Conservation (phyloP, 2,329 filamentous ascomycete species). For the Lachnellula hyalina region DNA sequence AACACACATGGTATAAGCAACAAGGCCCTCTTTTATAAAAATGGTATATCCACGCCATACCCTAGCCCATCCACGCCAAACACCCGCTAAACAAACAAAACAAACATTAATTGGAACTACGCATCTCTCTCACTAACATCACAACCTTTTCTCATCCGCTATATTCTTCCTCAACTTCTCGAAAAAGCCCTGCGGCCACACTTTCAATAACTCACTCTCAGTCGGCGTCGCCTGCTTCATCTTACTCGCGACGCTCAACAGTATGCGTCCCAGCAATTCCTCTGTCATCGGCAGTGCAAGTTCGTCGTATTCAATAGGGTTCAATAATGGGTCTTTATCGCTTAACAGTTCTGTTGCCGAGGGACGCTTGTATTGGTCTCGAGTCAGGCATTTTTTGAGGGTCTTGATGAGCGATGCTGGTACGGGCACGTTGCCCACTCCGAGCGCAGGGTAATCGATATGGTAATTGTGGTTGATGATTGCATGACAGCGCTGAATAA, state of each 20-base stretch:
- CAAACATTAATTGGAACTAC: neutral
- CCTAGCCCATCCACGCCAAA: neutral
- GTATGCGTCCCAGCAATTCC: conserved; percentile 55
- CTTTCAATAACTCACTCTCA: conserved; percentile 48
- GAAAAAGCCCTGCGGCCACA: conserved; percentile 60
- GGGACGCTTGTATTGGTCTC: conserved; percentile 57
- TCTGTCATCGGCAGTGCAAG: conserved; percentile 55
- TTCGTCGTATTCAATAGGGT: conserved; percentile 51
- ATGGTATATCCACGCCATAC: neutral
- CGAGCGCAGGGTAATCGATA: conserved; percentile 67
- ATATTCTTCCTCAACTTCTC: conserved; percentile 42
- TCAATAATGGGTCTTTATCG: conserved; percentile 56
- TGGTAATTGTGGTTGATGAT: conserved; percentile 73
- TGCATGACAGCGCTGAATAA: conserved; percentile 78
- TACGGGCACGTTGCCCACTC: conserved; percentile 59
- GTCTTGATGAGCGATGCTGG: conserved; percentile 55
- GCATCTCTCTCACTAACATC: neutral
- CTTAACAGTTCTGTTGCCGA: conserved; percentile 58
- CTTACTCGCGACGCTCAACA: conserved; percentile 56
- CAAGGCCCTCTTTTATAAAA: neutral
- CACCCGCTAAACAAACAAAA: neutral
- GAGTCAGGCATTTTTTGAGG: conserved; percentile 56
- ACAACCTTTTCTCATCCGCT: conserved; percentile 21
- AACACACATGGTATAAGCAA: neutral
- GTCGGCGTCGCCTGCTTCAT: conserved; percentile 55